A percentile compares a stretch with the other conserved stretches of the same genome.
These are phyloP conservation scores for Thozetella sp. DNA, from an alignment of 495 filamentous ascomycete species.

Conservation along the genomic window DNA sequence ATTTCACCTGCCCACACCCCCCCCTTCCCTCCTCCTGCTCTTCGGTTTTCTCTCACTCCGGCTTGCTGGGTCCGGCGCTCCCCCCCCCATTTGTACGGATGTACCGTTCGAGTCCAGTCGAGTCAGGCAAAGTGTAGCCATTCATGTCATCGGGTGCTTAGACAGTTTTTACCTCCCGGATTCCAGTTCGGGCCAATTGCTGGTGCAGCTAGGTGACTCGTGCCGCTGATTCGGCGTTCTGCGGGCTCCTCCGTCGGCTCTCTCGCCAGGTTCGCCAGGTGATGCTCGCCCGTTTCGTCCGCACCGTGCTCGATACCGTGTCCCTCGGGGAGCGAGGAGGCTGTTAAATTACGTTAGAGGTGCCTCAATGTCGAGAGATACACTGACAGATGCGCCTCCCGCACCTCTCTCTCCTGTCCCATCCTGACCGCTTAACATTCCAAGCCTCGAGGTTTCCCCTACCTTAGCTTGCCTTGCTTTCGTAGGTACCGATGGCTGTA, in stretches of 20 bases:
- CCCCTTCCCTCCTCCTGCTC: slow-evolving; percentile 9
- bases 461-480: neutral
- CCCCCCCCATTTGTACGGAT: neutral
- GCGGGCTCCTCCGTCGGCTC: neutral
- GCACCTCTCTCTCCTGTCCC: neutral
- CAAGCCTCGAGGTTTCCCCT: too few species aligned
- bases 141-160: slow-evolving; percentile 13
- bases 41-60: neutral
- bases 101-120: neutral
- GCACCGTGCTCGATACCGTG: too few species aligned
- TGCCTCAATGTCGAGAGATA: neutral
- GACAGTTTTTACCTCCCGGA: neutral
- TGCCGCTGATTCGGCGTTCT: slow-evolving; percentile 1
- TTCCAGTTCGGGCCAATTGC: slow-evolving; percentile 5
- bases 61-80: neutral
- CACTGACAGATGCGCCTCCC: neutral
- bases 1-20: slow-evolving; percentile 20
- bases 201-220: neutral
- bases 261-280: too few species aligned
- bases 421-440: neutral
- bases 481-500: too few species aligned
- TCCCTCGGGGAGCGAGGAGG: too few species aligned
- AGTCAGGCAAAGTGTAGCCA: slow-evolving; percentile 6
- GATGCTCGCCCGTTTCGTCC: too few species aligned
- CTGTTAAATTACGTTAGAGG: neutral